Conservation (phyloP, 306 rosid species). For the Rosa persica region DNA sequence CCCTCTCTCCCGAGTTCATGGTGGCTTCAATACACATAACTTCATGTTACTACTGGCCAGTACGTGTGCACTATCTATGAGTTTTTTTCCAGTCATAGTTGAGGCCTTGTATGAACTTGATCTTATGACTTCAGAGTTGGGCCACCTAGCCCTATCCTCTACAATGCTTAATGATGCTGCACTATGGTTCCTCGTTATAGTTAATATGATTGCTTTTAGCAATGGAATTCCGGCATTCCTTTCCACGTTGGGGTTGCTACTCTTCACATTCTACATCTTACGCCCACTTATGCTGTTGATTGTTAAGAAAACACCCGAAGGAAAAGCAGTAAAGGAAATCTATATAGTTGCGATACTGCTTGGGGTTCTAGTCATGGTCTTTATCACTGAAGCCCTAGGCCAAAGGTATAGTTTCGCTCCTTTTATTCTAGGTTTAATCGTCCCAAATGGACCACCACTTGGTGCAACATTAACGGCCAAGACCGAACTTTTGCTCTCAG, state of each 20-base stretch:
- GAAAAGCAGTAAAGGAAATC: slow-evolving; percentile 50
- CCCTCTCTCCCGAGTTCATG: neutral
- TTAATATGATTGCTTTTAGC: neutral
- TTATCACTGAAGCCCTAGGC: slow-evolving; percentile 53
- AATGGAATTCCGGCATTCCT: neutral
- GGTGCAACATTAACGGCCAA: slow-evolving; percentile 59
- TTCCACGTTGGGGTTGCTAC: neutral
- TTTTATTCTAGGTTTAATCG: slow-evolving; percentile 55
- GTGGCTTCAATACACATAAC: neutral
- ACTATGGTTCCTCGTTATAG: slow-evolving; percentile 14
- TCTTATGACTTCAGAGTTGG: slow-evolving; percentile 62
- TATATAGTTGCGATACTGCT: slow-evolving; percentile 39
- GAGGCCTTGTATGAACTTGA: slow-evolving; percentile 51
- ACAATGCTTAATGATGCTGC: slow-evolving; percentile 47
- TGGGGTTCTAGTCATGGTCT: slow-evolving; percentile 34
- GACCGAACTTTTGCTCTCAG: slow-evolving; percentile 53
- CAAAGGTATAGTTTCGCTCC: slow-evolving; percentile 31
- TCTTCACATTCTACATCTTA: neutral
- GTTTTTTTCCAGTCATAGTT: slow-evolving; percentile 42
- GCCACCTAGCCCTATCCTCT: slow-evolving; percentile 57
- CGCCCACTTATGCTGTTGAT: slow-evolving; percentile 41
- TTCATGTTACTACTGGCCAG: too few species aligned
- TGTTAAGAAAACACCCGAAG: slow-evolving; percentile 53
- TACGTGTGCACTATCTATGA: too few species aligned
- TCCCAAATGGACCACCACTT: slow-evolving; percentile 65